Evolutionary conservation across 345 rosid genomes (phyloP).

Genomic region (Linum usitatissimum): DNA sequence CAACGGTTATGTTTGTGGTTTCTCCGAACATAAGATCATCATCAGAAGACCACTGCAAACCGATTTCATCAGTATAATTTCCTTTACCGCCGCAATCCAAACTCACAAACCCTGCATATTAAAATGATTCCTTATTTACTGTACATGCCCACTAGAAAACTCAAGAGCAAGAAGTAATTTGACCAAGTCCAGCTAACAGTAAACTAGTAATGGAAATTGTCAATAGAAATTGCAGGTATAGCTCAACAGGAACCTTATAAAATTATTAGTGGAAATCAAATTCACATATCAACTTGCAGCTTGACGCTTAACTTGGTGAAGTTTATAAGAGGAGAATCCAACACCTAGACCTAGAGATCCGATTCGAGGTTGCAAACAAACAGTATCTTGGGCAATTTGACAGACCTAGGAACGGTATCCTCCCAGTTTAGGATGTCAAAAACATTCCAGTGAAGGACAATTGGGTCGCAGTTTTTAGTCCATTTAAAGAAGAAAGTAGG

Average conservation of each 20-base stretch:
- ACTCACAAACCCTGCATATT: conserved; percentile 76
- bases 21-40: conserved; percentile 52
- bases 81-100: conserved; percentile 78
- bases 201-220: not conserved
- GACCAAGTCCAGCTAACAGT: not conserved
- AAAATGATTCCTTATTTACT: not conserved
- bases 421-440: not conserved
- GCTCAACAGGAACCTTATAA: not conserved
- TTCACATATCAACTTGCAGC: not conserved
- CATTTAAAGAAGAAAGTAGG: not conserved
- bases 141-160: too few species aligned
- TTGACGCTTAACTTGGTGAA: not conserved
- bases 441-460: not conserved
- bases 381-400: not conserved
- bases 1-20: conserved; percentile 40
- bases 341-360: not conserved
- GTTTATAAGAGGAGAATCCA: not conserved
- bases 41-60: conserved; percentile 76
- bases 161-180: too few species aligned
- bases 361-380: not conserved
- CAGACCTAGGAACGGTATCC: not conserved
- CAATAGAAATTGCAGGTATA: not conserved
- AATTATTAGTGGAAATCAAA: not conserved
- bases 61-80: conserved; percentile 66
- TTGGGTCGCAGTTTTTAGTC: not conserved